Conservation (phyloP, 1,284 basidiomycete genomes). For the Leccinum colubrinum region DNA sequence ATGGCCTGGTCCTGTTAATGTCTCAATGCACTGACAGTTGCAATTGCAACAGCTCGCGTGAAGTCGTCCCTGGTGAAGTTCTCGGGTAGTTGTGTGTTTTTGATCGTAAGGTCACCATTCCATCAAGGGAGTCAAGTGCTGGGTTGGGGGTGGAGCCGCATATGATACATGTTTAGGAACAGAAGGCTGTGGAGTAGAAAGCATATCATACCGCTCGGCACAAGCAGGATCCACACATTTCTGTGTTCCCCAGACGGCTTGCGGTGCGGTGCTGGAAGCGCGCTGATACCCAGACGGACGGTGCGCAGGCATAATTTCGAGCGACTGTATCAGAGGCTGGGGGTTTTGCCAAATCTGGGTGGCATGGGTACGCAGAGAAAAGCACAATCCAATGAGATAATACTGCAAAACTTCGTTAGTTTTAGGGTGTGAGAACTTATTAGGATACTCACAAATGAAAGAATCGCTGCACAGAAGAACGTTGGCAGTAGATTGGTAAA, state of each 20-base stretch:
- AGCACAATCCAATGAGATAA: conserved; percentile 96
- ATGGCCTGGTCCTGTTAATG: conserved; percentile 64
- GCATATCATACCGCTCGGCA: conserved; percentile 27
- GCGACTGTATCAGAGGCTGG: conserved; percentile 73
- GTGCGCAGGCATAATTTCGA: conserved; percentile 56
- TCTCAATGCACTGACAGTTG: conserved; percentile 74
- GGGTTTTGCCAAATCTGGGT: conserved; percentile 99
- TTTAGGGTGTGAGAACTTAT: neutral
- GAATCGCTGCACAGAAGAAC: conserved; percentile 90
- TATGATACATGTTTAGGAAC: conserved; percentile 49
- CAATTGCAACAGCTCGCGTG: conserved; percentile 86
- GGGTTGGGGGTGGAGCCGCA: conserved; percentile 41
- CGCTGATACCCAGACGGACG: conserved; percentile 71
- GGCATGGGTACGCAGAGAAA: conserved; percentile 93
- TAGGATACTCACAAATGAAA: conserved; percentile 77
- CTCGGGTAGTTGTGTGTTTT: conserved; percentile 60
- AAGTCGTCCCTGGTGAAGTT: conserved; percentile 84
- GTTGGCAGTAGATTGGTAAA: conserved; percentile 98
- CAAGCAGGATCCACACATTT: conserved; percentile 45
- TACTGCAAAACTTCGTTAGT: conserved; percentile 53
- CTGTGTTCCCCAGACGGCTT: conserved; percentile 31
- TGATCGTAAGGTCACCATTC: conserved; percentile 75
- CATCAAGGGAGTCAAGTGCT: conserved; percentile 64
- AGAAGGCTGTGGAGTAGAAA: conserved; percentile 42
- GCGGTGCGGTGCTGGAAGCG: conserved; percentile 24